Evolutionary conservation across 2,329 filamentous ascomycete species (phyloP).

Genomic region (Cladosporium sp.): DNA sequence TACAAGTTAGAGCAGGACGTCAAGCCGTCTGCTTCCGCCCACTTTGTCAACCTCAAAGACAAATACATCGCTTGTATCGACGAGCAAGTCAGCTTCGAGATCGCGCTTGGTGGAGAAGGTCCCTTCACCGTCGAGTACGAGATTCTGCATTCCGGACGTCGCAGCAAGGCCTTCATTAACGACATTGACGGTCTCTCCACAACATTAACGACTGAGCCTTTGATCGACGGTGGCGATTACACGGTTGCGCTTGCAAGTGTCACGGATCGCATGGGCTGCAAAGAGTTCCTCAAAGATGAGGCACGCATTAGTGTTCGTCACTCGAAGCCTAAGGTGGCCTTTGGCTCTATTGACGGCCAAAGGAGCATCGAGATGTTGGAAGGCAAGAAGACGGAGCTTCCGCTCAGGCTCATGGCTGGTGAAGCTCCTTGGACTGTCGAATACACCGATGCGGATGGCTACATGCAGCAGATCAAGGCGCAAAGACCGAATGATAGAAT

Average conservation of each 20-base stretch:
- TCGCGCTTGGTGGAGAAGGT: constrained; percentile 73
- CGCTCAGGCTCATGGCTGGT: constrained; percentile 73
- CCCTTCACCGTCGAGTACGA: constrained; percentile 93
- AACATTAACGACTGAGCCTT: constrained; percentile 69
- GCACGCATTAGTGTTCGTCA: constrained; percentile 81
- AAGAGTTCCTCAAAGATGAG: constrained; percentile 79
- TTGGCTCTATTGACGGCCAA: constrained; percentile 80
- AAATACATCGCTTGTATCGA: constrained; percentile 74
- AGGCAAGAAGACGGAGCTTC: constrained; percentile 67
- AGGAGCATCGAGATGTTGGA: constrained; percentile 72
- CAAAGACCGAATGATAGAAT: constrained; percentile 32
- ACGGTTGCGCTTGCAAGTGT: constrained; percentile 80
- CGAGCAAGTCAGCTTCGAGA: constrained; percentile 69
- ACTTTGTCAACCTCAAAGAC: constrained; percentile 55
- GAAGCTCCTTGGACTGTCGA: constrained; percentile 78
- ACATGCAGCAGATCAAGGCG: constrained; percentile 37
- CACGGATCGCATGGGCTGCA: constrained; percentile 81
- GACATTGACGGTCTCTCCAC: constrained; percentile 60
- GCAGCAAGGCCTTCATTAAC: constrained; percentile 63
- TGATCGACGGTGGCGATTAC: constrained; percentile 84
- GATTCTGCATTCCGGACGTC: constrained; percentile 81
- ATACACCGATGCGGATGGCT: constrained; percentile 52
- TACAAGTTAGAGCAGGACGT: constrained; percentile 75
- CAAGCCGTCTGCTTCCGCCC: constrained; percentile 82
- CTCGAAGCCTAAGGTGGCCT: constrained; percentile 80